Conservation (phyloP, 2,329 filamentous ascomycete genomes). For the Zymoseptoria crescenta region DNA sequence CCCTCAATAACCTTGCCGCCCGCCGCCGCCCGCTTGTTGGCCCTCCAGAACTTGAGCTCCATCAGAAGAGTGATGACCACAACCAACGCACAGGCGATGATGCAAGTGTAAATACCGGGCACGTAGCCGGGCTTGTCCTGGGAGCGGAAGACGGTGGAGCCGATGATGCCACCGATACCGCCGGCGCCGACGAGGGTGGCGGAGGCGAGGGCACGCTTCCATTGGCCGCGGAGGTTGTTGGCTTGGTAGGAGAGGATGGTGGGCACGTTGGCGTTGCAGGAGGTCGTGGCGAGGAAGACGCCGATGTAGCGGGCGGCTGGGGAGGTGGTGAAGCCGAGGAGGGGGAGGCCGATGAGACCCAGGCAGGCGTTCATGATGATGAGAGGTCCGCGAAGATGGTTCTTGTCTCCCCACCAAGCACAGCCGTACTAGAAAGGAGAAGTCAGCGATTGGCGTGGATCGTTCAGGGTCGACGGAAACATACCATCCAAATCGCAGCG, state of each 20-base stretch:
- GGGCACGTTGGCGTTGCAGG: conserved; percentile 52
- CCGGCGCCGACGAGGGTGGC: conserved; percentile 69
- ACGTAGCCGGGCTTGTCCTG: conserved; percentile 28
- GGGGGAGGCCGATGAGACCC: conserved; percentile 27
- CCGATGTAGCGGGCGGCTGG: conserved; percentile 28
- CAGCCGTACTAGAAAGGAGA: conserved; percentile 12
- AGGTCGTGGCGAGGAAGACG: conserved; percentile 31
- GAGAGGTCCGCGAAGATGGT: conserved; percentile 29
- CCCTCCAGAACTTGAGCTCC: conserved; percentile 26
- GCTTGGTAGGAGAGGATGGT: conserved; percentile 71
- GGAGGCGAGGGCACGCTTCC: conserved; percentile 75
- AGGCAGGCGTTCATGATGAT: conserved; percentile 30
- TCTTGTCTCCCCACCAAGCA: conserved; percentile 27
- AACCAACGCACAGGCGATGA: conserved; percentile 24
- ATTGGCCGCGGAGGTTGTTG: conserved; percentile 82
- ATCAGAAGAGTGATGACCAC: conserved; percentile 26
- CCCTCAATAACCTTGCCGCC: conserved; percentile 32
- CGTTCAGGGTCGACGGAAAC: too few species aligned
- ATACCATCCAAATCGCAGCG: conserved; percentile 29
- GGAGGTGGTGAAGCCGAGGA: conserved; percentile 27
- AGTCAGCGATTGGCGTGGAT: too few species aligned
- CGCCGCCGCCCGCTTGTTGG: conserved; percentile 29
- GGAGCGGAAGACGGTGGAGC: conserved; percentile 27
- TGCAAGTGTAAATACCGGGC: conserved; percentile 27
- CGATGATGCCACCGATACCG: conserved; percentile 64